Percentiles rank a stretch among this genome's conserved stretches.
Conservation (phyloP, 345 rosid genomes). For the Moricandia moricandioides region DNA sequence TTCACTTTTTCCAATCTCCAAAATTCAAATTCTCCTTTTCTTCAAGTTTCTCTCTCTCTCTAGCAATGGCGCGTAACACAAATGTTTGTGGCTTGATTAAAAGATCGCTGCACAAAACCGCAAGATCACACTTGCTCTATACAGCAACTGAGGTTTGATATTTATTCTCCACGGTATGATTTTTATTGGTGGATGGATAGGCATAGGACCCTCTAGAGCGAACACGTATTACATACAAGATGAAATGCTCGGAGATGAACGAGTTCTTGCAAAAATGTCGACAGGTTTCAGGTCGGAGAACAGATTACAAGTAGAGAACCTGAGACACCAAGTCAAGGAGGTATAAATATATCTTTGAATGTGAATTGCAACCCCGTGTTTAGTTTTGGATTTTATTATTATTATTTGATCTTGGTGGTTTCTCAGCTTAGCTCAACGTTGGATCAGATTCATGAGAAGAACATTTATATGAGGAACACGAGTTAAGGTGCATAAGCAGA, state of each 20-base stretch:
- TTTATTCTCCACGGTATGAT: too few relatives aligned
- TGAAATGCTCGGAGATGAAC: slow-evolving; percentile 49
- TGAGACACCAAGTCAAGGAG: slow-evolving; percentile 42
- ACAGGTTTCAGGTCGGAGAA: slow-evolving; percentile 39
- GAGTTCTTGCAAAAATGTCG: slow-evolving; percentile 42
- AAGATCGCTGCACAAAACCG: too few relatives aligned
- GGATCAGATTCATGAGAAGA: not conserved
- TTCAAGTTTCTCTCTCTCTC: too few relatives aligned
- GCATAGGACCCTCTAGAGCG: not conserved
- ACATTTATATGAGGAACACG: slow-evolving; percentile 11
- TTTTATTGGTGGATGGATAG: too few relatives aligned
- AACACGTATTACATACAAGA: slow-evolving; percentile 36
- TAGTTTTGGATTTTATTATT: not conserved
- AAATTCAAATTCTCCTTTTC: too few relatives aligned
- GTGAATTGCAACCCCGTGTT: not conserved
- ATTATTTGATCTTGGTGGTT: not conserved
- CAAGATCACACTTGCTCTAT: too few relatives aligned
- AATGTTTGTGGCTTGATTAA: too few relatives aligned
- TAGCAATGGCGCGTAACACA: too few relatives aligned
- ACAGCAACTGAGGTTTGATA: too few relatives aligned
- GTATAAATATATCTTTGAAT: slow-evolving; percentile 25
- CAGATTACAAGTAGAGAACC: slow-evolving; percentile 34
- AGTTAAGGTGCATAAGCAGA: not conserved
- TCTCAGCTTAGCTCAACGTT: slow-evolving; percentile 26
- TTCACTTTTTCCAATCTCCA: too few relatives aligned